Conservation (phyloP, 1,284 basidiomycete genomes). For the Apiotrichum akiyoshidainum region DNA sequence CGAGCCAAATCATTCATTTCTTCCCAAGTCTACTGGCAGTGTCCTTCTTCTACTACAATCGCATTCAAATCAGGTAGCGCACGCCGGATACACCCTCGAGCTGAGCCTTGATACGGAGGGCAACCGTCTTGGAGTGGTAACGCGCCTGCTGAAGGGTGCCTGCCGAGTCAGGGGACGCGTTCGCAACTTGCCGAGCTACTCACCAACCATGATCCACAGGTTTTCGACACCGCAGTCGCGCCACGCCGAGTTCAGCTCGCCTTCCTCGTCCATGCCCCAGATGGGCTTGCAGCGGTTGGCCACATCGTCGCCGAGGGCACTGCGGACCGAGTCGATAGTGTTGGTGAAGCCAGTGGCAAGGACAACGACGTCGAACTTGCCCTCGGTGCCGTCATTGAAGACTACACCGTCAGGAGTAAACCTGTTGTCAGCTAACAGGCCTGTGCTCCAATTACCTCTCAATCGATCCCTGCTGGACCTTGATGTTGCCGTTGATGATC, state of each 20-base stretch:
- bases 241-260: conserved; percentile 58
- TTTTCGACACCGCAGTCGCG: conserved; percentile 56
- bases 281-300: conserved; percentile 54
- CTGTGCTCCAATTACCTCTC: conserved; percentile 3
- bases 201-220: conserved; percentile 61
- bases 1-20: too few species aligned
- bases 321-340: conserved; percentile 46
- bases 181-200: too few species aligned
- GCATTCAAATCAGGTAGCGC: conserved; percentile 19
- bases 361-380: conserved; percentile 65
- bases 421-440: too few species aligned
- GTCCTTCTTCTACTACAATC: too few species aligned
- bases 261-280: conserved; percentile 60
- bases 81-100: conserved; percentile 25
- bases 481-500: conserved; percentile 40
- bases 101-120: conserved; percentile 31
- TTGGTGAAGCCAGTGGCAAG: conserved; percentile 61
- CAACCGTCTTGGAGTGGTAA: conserved; percentile 31
- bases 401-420: conserved; percentile 30
- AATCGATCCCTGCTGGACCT: conserved; percentile 33
- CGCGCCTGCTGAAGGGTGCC: conserved; percentile 20
- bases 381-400: conserved; percentile 39
- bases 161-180: too few species aligned
- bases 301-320: conserved; percentile 54
- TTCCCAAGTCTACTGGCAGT: too few species aligned